A percentile compares a stretch with the other conserved stretches of the same genome.
Conservation (phyloP, 441 rosid species). For the Lagerstroemia fauriei region DNA sequence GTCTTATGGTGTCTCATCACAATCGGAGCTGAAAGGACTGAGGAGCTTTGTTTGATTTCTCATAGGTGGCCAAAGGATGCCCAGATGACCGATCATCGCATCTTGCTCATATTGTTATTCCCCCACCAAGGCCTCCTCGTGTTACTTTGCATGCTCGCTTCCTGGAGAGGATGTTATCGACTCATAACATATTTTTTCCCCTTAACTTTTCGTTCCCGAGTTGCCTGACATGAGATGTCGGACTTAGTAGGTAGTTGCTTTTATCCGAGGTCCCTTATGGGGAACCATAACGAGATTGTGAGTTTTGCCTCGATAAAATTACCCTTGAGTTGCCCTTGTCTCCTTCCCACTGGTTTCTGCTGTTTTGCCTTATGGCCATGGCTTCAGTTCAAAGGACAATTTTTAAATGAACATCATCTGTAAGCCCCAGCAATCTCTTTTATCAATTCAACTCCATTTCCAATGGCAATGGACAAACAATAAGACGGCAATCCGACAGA, state of each 20-base stretch:
- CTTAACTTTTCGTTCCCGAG: neutral
- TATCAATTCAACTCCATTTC: neutral
- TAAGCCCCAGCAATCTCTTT: neutral
- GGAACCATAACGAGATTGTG: neutral
- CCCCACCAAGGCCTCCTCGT: neutral
- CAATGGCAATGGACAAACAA: neutral
- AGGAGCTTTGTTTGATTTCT: neutral
- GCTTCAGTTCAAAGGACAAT: neutral
- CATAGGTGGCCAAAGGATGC: neutral
- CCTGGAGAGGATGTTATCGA: neutral
- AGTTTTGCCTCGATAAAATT: neutral
- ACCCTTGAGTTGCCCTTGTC: neutral
- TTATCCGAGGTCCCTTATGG: neutral
- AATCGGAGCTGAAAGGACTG: neutral
- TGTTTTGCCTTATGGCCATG: neutral
- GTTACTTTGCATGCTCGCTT: neutral
- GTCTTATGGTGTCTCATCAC: neutral
- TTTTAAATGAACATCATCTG: neutral
- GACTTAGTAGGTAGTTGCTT: neutral
- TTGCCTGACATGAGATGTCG: neutral
- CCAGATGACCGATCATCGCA: neutral
- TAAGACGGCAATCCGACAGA: neutral
- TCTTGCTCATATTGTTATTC: neutral
- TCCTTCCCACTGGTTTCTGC: neutral
- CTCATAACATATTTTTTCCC: neutral